phyloP scores from a whole-genome alignment of 306 rosid species.

The Cicer arietinum region DNA sequence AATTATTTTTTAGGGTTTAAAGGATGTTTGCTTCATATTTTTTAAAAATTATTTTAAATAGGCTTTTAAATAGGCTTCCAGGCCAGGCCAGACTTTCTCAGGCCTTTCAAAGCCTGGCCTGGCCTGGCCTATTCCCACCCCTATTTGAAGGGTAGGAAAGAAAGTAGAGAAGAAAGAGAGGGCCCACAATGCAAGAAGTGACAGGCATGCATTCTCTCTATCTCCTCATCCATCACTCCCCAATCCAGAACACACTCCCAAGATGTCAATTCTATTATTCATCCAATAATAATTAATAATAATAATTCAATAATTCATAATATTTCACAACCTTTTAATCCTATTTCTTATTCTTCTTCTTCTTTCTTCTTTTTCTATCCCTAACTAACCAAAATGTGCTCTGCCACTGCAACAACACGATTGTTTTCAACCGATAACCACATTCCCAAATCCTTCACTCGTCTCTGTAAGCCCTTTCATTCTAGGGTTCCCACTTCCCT shows the following conservation, averaged over 20 bases:
- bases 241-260: conserved; percentile 25
- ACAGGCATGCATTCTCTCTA: conserved; percentile 41
- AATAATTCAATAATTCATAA: neutral
- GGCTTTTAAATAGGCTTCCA: too few relatives aligned
- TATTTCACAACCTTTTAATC: neutral
- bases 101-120: too few relatives aligned
- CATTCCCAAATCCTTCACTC: conserved; percentile 67
- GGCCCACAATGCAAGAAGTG: conserved; percentile 35
- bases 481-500: conserved; percentile 54
- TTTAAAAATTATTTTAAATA: too few relatives aligned
- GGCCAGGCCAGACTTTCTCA: too few relatives aligned
- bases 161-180: neutral
- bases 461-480: conserved; percentile 68
- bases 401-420: conserved; percentile 68
- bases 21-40: too few relatives aligned
- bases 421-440: conserved; percentile 54
- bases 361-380: neutral
- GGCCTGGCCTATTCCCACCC: too few relatives aligned
- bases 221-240: conserved; percentile 41
- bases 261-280: neutral
- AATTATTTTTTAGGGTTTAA: too few relatives aligned
- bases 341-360: neutral
- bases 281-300: too few relatives aligned
- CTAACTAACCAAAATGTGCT: conserved; percentile 39
- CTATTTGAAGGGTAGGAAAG: neutral